These are phyloP conservation scores for Dioscorea zingiberensis DNA, from an alignment of 106 monocot genomes.

Conservation along the genomic window DNA sequence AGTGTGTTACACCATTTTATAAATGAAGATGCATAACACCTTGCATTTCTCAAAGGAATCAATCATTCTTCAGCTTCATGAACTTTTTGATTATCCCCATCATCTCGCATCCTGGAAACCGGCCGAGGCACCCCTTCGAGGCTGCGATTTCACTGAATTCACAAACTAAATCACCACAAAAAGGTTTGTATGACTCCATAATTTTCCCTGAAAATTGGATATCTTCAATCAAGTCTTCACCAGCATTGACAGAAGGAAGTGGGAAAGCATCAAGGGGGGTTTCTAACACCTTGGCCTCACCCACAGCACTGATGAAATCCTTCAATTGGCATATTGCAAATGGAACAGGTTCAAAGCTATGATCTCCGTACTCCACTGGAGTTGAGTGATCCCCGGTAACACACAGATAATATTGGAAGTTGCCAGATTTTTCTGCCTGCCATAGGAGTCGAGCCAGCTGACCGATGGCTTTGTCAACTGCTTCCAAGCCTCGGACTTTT, in stretches of 20 bases:
- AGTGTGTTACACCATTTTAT: no score
- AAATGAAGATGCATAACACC: no score
- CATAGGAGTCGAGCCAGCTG: slow-evolving; percentile 81
- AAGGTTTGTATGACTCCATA: slow-evolving; percentile 16
- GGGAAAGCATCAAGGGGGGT: slow-evolving; percentile 59
- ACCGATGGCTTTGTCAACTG: slow-evolving; percentile 71
- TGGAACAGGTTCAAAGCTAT: slow-evolving; percentile 94
- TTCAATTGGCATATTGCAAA: slow-evolving; percentile 58
- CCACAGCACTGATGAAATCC: slow-evolving; percentile 56
- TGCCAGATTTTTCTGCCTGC: slow-evolving; percentile 59
- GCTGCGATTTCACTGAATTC: slow-evolving; percentile 76
- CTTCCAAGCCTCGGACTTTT: slow-evolving; percentile 78
- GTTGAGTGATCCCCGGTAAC: slow-evolving; percentile 96
- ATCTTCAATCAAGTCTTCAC: slow-evolving; percentile 44
- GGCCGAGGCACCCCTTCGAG: slow-evolving; percentile 78
- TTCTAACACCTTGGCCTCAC: slow-evolving; percentile 40
- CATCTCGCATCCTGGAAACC: slow-evolving; percentile 98
- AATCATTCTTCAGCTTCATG: slow-evolving; percentile 84
- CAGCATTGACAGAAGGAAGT: slow-evolving; percentile 61
- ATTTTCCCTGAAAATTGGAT: background rate
- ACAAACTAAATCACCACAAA: slow-evolving; percentile 57
- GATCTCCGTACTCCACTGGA: slow-evolving; percentile 93
- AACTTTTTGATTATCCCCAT: slow-evolving; percentile 94
- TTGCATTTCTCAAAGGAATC: slow-evolving; percentile 4
- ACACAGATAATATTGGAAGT: slow-evolving; percentile 65